Conservation (phyloP, 805 yeast species). For the Ogataea saltuana region DNA sequence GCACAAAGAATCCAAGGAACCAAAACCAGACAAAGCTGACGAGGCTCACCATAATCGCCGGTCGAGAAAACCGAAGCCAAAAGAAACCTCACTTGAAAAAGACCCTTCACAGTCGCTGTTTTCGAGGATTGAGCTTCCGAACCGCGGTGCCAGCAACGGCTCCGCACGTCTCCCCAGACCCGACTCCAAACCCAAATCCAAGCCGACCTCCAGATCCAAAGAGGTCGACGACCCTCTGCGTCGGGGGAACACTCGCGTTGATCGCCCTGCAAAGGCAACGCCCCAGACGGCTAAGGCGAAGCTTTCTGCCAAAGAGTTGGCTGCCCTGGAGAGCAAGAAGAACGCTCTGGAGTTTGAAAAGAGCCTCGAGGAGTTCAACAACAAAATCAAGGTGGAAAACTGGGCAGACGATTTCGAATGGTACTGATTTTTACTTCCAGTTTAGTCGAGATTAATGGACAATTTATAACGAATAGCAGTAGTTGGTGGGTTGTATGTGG, state of each 20-base stretch:
- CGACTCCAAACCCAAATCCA: background rate
- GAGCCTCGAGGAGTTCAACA: constrained; percentile 12
- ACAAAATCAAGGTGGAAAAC: constrained; percentile 11
- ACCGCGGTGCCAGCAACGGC: background rate
- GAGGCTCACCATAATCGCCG: background rate
- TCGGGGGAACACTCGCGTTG: background rate
- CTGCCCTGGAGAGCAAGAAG: constrained; percentile 12
- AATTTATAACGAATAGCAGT: background rate
- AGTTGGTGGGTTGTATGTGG: no score
- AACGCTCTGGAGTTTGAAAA: constrained; percentile 22
- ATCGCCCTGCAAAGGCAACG: background rate
- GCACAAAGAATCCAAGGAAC: background rate
- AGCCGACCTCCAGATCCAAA: background rate
- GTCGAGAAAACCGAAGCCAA: background rate
- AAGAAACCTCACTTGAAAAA: constrained; percentile 1
- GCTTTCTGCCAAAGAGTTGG: constrained; percentile 2
- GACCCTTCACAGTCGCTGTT: constrained; percentile 6
- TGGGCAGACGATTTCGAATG: constrained; percentile 26
- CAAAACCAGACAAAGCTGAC: constrained; percentile 1
- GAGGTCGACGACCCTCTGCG: background rate
- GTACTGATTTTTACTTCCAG: no score
- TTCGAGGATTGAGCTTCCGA: constrained; percentile 8
- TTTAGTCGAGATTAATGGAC: no score
- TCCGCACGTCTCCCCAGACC: background rate
- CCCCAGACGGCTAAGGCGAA: background rate